Base-by-base conservation (phyloP, 139 green algal genomes). In the Tetradesmus lagerheimii region DNA sequence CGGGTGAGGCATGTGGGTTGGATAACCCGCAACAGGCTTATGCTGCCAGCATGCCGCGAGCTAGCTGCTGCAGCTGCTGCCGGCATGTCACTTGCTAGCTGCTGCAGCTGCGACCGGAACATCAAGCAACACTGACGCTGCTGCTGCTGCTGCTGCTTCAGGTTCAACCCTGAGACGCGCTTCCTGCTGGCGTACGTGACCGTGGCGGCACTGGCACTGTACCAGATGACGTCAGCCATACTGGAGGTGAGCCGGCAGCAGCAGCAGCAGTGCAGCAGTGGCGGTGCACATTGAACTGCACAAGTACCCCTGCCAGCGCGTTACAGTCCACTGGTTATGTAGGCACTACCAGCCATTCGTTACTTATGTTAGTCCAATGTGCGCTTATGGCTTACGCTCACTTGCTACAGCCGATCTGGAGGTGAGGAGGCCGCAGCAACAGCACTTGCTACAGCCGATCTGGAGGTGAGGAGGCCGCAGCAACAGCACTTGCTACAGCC, bases 181-280 rank as follows among this genome's bases (percentile, higher is more conserved):
- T 92, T 94, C 41, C 66, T 85, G 14, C 53, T 90, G 71, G 43
- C 90, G 50, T 94, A 93, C 77, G 37, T 62, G 41, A 71, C 94
- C 0, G 90, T 97, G 53, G 91, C 66, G 12, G 53, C 92, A 29
- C 31, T 97, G 47, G 95, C 93, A 2, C 38, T 96, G 2, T 96
- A 92, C 91, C 93, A 96, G 41, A 93, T 92, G n/a, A 80, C 62
- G 4, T 74, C 85, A 25, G 81, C 89, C 11, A 29, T 86, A 47
- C 81, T 86, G 31, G 14, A 76, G 79, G 79, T 85, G 81, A 76
- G 31, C 6, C 14, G 31, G 75, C 35, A 45, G 75, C 4, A 4
- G 23, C 38, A 20, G 77, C 43, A 80, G n/a, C 57, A 71, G 57
- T 23, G 8, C 6, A 66, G 14, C 45, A 57, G 45, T 18, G 45